Conservation (phyloP, 768 basidiomycete genomes). For the Phaeolepiota aurea region DNA sequence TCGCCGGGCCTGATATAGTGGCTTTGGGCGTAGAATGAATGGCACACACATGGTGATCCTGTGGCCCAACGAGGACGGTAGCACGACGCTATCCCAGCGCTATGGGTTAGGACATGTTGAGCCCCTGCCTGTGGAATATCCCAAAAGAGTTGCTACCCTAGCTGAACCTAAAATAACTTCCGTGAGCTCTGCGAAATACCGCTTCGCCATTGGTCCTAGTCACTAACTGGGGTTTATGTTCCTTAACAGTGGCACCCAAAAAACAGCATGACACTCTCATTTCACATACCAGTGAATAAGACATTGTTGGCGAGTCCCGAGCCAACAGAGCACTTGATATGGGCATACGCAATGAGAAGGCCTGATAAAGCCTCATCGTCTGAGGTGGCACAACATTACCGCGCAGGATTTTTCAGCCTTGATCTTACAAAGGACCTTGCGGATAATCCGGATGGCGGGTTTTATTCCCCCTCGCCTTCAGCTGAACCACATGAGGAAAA, state of each 20-base stretch:
- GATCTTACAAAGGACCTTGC: slow-evolving; percentile 22
- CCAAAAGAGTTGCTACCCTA: slow-evolving; percentile 36
- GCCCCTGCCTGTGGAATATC: slow-evolving; percentile 34
- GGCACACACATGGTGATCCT: slow-evolving; percentile 49
- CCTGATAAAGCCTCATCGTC: slow-evolving; percentile 15
- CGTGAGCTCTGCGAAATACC: slow-evolving; percentile 16
- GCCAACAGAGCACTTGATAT: slow-evolving; percentile 25
- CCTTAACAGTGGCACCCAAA: slow-evolving; percentile 18
- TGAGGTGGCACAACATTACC: slow-evolving; percentile 19
- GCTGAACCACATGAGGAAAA: slow-evolving; percentile 6
- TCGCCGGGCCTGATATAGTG: slow-evolving; percentile 20
- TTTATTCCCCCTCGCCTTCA: neutral
- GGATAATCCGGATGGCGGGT: slow-evolving; percentile 1
- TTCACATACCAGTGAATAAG: slow-evolving; percentile 32
- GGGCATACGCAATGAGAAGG: slow-evolving; percentile 26
- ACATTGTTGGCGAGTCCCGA: slow-evolving; percentile 17
- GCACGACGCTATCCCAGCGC: slow-evolving; percentile 52
- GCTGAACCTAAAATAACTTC: slow-evolving; percentile 24
- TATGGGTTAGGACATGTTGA: slow-evolving; percentile 35
- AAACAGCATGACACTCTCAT: slow-evolving; percentile 28
- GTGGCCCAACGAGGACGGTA: slow-evolving; percentile 40
- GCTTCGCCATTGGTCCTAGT: neutral
- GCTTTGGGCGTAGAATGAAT: slow-evolving; percentile 44
- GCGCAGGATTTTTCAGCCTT: slow-evolving; percentile 25
- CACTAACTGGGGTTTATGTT: neutral